Base-by-base conservation (phyloP, 495 filamentous ascomycete genomes). In the Astrothelium subdiscretum region DNA sequence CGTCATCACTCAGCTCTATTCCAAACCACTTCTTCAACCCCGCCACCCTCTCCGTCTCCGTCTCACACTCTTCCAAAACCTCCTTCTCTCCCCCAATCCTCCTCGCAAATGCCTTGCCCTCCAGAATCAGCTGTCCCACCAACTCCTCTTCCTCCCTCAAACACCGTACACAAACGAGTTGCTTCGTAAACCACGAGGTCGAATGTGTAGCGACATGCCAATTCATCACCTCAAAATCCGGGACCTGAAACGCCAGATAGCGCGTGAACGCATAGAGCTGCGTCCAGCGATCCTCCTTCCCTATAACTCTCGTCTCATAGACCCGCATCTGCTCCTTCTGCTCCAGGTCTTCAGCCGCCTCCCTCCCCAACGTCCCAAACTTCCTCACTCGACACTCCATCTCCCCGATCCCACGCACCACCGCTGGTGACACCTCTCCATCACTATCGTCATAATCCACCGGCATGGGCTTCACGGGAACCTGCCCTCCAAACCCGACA, bases 401-500 rank as follows among this genome's bases (percentile, higher is more conserved):
- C 24, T 26, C 48, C 24, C 48, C 48, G 5, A 29, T 20, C 2
- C 48, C 48, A 10, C 48, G 5, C 22, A 54, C 48, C 48, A 54
- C 4, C 20, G 26, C 12, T 18, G 43, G 43, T 18, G 40, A n/a
- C n/a, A n/a, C n/a, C n/a, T n/a, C 12, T n/a, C 44, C 11, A 35
- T 27, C 42, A 27, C 18, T 3, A n/a, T 27, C 24, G 31, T 12
- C 54, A 63, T 35, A 22, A 27, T 63, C 32, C 18, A 18, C 59
- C 27, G 72, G 77, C 11, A 89, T 65, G 0, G 86, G 85, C 10
- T 71, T 66, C 18, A 79, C 81, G 0, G 81, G 78, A 3, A 84
- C 85, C 66, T 85, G 79, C 22, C 77, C 75, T 3, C 89, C 90
- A 60, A 91, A 91, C 0, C 81, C 87, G 13, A 89, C 85, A 63